Base-by-base conservation (phyloP, 2,329 filamentous ascomycete genomes). In the Zalaria obscura region DNA sequence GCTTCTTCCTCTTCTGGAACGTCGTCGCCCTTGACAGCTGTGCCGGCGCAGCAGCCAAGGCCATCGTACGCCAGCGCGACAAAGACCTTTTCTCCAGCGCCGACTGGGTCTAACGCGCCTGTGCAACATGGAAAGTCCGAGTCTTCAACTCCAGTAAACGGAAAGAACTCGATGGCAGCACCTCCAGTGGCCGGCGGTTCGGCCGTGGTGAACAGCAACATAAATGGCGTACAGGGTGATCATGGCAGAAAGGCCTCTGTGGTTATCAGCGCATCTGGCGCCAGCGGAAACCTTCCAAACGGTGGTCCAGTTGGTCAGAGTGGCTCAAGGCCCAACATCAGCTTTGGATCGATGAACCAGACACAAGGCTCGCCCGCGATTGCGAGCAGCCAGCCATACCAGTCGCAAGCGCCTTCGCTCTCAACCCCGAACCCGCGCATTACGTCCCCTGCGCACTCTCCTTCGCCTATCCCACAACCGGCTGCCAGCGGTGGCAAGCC, bases 381-480 rank as follows among this genome's bases (percentile, higher is more conserved):
- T 52, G 70, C 75, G 34, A 75, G 82, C 61, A 83, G 76, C 65
- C 76, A 73, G 38, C 80, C 82, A 9, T 35, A 36, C 32, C 45
- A 80, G 74, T 50, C 69, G 67, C 62, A 85, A 76, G 63, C 78
- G 44, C 63, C 68, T 38, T 68, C 63, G 38, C 61, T 73, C 44
- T 77, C 56, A 62, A 72, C 61, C 55, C 72, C 68, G 41, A 79
- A 83, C 56, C 81, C 82, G 47, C 77, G 83, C 53, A 75, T 89
- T 40, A 78, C 79, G 38, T 93, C 88, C 36, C 91, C 91, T 4
- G 79, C 83, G 38, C 80, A 83, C 51, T 95, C 89, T 36, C 91
- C 91, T 3, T 89, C 85, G 35, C 91, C 91, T 4, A 96, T 96
- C 52, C 89, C 91, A 28, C 84, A 89, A 62, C 85, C 87, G 40